Conservation (phyloP, 148 eudicot species). For the Bassia scoparia region DNA sequence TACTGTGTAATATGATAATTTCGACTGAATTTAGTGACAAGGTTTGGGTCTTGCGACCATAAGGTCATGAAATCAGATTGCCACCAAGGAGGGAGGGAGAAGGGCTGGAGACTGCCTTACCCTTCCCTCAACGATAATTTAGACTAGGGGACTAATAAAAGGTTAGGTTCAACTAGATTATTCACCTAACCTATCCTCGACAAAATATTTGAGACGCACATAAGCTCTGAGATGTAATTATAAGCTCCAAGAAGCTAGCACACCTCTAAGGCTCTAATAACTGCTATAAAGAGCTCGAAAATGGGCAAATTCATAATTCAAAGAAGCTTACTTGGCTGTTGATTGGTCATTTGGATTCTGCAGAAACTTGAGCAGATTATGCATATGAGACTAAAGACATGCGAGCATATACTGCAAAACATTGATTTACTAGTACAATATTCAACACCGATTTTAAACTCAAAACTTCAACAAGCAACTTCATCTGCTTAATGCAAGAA, state of each 20-base stretch:
- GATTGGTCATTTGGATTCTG: not conserved
- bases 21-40: no score
- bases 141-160: no score
- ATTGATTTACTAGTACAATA: not conserved
- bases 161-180: no score
- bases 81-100: no score
- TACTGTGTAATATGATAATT: no score
- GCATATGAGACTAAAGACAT: not conserved
- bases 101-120: no score
- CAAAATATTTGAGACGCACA: not conserved
- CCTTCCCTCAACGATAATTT: no score
- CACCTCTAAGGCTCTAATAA: no score
- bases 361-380: not conserved
- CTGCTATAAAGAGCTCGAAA: not conserved
- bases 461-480: not conserved
- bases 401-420: not conserved
- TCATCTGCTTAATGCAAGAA: not conserved
- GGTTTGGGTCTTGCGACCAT: no score
- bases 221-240: not conserved
- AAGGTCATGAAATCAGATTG: no score
- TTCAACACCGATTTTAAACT: not conserved
- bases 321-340: not conserved
- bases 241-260: no score
- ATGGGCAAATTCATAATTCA: not conserved
- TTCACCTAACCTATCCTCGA: no score